phyloP scores from a whole-genome alignment of 2,329 filamentous ascomycete genomes.

The Verticillium tricorpus region DNA sequence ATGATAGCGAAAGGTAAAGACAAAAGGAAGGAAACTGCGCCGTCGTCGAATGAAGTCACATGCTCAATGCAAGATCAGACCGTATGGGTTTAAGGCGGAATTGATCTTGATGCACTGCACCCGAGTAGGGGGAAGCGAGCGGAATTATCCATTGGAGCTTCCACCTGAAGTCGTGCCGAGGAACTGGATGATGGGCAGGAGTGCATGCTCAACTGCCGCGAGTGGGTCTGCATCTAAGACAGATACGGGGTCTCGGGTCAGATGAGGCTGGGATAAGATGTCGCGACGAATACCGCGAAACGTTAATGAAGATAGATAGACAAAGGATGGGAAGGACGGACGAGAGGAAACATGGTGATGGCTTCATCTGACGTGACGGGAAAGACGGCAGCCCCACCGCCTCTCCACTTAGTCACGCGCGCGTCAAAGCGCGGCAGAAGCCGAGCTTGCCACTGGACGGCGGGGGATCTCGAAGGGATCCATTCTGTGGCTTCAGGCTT shows the following conservation, averaged over 20 bases:
- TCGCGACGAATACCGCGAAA: too few relatives aligned
- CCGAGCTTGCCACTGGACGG: neutral
- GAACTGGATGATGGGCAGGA: too few relatives aligned
- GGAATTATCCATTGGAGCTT: too few relatives aligned
- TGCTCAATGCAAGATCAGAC: neutral
- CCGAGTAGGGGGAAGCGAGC: too few relatives aligned
- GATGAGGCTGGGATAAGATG: too few relatives aligned
- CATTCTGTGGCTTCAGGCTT: neutral
- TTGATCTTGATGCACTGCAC: neutral
- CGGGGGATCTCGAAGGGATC: neutral
- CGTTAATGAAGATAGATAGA: too few relatives aligned
- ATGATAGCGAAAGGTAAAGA: neutral
- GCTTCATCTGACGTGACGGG: neutral
- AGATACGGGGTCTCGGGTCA: too few relatives aligned
- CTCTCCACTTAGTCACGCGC: neutral
- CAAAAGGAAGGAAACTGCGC: neutral
- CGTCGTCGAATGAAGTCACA: neutral
- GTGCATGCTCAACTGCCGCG: too few relatives aligned
- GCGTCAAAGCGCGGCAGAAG: neutral
- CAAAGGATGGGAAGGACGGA: neutral
- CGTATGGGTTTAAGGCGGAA: neutral
- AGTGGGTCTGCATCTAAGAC: too few relatives aligned
- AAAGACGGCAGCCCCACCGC: neutral
- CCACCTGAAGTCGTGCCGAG: too few relatives aligned
- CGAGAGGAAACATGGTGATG: neutral